These are phyloP conservation scores for Kuraishia piskuri DNA, from an alignment of 805 yeast genomes.

Conservation along the genomic window DNA sequence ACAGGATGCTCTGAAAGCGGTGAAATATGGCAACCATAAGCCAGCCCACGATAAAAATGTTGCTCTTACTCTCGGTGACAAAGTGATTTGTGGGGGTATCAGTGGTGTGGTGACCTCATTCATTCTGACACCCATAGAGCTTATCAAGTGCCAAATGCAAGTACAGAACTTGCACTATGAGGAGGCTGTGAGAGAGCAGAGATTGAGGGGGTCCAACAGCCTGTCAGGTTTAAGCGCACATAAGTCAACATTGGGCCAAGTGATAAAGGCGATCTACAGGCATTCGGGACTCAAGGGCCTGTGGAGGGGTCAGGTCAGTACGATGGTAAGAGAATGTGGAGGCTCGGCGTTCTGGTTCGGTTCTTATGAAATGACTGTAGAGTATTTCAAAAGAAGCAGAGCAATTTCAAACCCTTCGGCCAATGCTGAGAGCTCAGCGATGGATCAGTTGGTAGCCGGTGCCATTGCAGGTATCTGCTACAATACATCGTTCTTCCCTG, in stretches of 20 bases:
- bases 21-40: slow-evolving; percentile 16
- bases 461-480: slow-evolving; percentile 81
- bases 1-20: slow-evolving; percentile 25
- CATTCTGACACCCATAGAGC: slow-evolving; percentile 85
- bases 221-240: slow-evolving; percentile 5
- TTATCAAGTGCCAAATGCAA: slow-evolving; percentile 82
- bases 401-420: not conserved
- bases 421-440: slow-evolving; percentile 23
- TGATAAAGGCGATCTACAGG: slow-evolving; percentile 31
- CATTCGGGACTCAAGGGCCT: slow-evolving; percentile 58
- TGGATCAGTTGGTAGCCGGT: slow-evolving; percentile 66
- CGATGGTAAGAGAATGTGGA: slow-evolving; percentile 73
- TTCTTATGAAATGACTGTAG: slow-evolving; percentile 47
- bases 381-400: not conserved
- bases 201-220: not conserved
- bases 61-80: slow-evolving; percentile 17
- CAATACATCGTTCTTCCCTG: slow-evolving; percentile 76
- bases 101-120: slow-evolving; percentile 80
- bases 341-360: slow-evolving; percentile 96
- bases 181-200: slow-evolving; percentile 1
- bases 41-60: slow-evolving; percentile 12
- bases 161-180: slow-evolving; percentile 37
- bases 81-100: slow-evolving; percentile 63
- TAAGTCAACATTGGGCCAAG: slow-evolving; percentile 24
- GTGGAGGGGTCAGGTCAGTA: slow-evolving; percentile 84